phyloP scores from a whole-genome alignment of 805 yeast species.

The Yamadazyma insecticola region DNA sequence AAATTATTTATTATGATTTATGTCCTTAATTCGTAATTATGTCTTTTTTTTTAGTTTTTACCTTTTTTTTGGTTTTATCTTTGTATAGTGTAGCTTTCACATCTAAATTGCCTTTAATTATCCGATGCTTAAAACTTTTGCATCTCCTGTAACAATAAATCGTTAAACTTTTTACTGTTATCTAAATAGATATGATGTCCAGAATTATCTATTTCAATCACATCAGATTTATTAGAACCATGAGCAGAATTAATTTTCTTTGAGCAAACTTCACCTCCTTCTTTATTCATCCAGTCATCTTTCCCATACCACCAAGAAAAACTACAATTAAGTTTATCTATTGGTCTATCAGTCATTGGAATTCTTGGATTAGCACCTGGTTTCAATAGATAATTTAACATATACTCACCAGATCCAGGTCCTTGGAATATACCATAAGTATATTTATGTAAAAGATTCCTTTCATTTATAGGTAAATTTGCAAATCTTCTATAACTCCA shows the following conservation, averaged over 20 bases:
- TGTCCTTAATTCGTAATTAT: neutral
- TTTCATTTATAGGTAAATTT: constrained; percentile 42
- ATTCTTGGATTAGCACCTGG: constrained; percentile 89
- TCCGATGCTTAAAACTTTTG: constrained; percentile 7
- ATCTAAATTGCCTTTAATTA: neutral
- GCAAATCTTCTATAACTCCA: constrained; percentile 87
- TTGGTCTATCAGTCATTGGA: constrained; percentile 54
- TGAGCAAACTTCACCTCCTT: constrained; percentile 43
- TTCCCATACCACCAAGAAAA: constrained; percentile 85
- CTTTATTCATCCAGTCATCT: constrained; percentile 57
- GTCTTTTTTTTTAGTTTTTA: no score
- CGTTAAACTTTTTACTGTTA: constrained; percentile 52
- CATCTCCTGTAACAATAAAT: constrained; percentile 51
- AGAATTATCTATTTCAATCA: constrained; percentile 45
- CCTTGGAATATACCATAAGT: constrained; percentile 81
- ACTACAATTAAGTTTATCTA: constrained; percentile 52
- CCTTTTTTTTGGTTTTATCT: neutral
- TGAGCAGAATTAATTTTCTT: constrained; percentile 23
- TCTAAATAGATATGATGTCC: constrained; percentile 84
- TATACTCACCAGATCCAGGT: constrained; percentile 90
- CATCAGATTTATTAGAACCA: constrained; percentile 17
- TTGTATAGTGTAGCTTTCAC: neutral
- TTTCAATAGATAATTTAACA: constrained; percentile 74
- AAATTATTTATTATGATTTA: no score
- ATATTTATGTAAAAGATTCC: constrained; percentile 64